Percentiles rank a stretch among this genome's conserved stretches.
These are phyloP conservation scores for Powellomyces hirtus DNA, from an alignment of 192 early-diverging fungal genomes.

Conservation along the genomic window DNA sequence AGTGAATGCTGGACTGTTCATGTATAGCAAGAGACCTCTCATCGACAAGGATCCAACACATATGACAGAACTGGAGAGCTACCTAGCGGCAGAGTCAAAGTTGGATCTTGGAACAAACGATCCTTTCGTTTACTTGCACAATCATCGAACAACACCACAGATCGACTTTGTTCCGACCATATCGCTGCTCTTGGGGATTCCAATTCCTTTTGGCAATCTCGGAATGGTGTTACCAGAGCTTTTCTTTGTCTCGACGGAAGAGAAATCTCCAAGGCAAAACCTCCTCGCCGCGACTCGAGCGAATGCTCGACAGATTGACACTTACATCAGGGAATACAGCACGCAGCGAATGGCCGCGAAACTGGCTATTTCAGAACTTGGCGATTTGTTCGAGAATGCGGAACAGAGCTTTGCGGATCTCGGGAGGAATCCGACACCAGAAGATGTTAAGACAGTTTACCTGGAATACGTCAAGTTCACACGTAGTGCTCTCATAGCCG, in stretches of 20 bases:
- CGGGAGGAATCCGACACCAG: neutral
- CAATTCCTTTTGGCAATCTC: constrained; percentile 92
- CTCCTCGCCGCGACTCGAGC: constrained; percentile 54
- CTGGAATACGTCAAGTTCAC: constrained; percentile 54
- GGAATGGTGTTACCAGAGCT: constrained; percentile 87
- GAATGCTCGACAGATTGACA: constrained; percentile 70
- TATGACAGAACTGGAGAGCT: neutral
- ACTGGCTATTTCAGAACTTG: constrained; percentile 45
- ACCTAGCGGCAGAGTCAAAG: neutral
- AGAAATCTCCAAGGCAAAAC: constrained; percentile 3
- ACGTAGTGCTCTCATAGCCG: constrained; percentile 61
- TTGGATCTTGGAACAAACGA: constrained; percentile 25
- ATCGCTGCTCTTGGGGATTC: constrained; percentile 72
- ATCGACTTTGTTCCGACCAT: constrained; percentile 91
- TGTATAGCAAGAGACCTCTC: constrained; percentile 68
- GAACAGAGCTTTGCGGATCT: constrained; percentile 16
- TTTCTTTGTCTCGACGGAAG: constrained; percentile 40
- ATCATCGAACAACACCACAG: constrained; percentile 70
- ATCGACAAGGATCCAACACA: neutral
- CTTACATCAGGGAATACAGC: constrained; percentile 62
- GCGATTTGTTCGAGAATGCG: constrained; percentile 35
- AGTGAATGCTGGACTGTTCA: constrained; percentile 78
- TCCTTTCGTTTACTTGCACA: constrained; percentile 28
- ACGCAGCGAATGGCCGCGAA: constrained; percentile 50
- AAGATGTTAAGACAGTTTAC: constrained; percentile 18